Percentiles rank a stretch among this genome's conserved stretches.
Conservation (phyloP, 1,139 yeast species). For the Scheffersomyces illinoinensis region DNA sequence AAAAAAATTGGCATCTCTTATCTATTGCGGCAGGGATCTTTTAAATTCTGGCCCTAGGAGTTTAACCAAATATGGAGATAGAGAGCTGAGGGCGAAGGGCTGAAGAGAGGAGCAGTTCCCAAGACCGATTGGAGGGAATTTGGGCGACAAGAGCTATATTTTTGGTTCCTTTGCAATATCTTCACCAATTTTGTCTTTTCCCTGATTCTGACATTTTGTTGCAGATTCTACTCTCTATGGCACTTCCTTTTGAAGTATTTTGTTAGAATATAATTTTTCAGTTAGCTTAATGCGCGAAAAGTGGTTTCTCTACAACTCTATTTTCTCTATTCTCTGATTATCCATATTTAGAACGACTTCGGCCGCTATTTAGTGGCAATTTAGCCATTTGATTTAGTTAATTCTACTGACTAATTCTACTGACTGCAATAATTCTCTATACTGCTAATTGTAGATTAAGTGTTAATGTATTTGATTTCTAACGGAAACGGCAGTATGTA, state of each 20-base stretch:
- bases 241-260: neutral
- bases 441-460: neutral
- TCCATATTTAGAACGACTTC: too few relatives aligned
- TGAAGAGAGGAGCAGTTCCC: neutral
- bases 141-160: neutral
- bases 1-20: neutral
- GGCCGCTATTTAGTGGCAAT: too few relatives aligned
- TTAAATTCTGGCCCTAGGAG: neutral
- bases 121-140: neutral
- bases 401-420: neutral
- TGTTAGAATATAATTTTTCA: neutral
- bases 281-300: neutral
- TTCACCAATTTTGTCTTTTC: too few relatives aligned
- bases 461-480: too few relatives aligned
- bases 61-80: neutral
- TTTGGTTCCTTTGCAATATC: neutral
- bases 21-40: neutral
- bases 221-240: neutral
- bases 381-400: too few relatives aligned
- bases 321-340: neutral
- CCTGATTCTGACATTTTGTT: too few relatives aligned
- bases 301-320: neutral
- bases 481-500: neutral
- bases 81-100: neutral
- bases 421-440: neutral